These are phyloP conservation scores for Bodo saltans DNA, from an alignment of 78 protist species.

Conservation along the genomic window DNA sequence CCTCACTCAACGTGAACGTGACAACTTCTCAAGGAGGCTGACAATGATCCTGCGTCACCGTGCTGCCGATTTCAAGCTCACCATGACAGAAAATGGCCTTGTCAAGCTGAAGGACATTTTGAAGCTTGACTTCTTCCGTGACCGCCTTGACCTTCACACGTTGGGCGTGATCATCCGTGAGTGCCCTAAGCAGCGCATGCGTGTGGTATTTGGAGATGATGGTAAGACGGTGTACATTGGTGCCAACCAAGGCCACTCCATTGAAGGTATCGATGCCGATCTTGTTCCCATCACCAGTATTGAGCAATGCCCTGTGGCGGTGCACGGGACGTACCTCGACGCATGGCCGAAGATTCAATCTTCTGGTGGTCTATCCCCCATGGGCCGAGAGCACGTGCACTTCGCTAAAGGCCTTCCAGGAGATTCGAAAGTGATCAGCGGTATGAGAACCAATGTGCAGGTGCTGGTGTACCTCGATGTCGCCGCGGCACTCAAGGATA, in stretches of 20 bases:
- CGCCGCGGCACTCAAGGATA: slow-evolving; percentile 12
- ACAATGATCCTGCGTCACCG: neutral
- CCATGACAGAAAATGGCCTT: neutral
- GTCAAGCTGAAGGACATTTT: neutral
- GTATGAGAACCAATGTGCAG: slow-evolving; percentile 39
- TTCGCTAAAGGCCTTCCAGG: slow-evolving; percentile 49
- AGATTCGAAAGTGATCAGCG: slow-evolving; percentile 45
- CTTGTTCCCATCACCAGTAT: neutral
- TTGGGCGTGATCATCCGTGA: neutral
- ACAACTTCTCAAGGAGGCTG: neutral
- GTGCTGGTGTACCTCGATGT: slow-evolving; percentile 46
- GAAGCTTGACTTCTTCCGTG: neutral
- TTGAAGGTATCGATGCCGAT: neutral
- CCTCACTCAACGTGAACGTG: neutral
- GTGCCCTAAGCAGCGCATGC: neutral
- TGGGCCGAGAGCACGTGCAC: slow-evolving; percentile 57
- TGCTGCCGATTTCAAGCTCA: neutral
- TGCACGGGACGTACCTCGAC: slow-evolving; percentile 52
- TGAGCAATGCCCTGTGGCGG: slow-evolving; percentile 29
- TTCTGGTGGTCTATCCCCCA: slow-evolving; percentile 42
- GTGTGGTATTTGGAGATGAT: neutral
- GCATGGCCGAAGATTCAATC: neutral
- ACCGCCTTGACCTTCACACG: neutral
- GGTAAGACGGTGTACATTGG: slow-evolving; percentile 16
- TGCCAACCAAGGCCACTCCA: slow-evolving; percentile 65